phyloP scores from a whole-genome alignment of 169 alveolate genomes.

The Toxoplasma gondii region DNA sequence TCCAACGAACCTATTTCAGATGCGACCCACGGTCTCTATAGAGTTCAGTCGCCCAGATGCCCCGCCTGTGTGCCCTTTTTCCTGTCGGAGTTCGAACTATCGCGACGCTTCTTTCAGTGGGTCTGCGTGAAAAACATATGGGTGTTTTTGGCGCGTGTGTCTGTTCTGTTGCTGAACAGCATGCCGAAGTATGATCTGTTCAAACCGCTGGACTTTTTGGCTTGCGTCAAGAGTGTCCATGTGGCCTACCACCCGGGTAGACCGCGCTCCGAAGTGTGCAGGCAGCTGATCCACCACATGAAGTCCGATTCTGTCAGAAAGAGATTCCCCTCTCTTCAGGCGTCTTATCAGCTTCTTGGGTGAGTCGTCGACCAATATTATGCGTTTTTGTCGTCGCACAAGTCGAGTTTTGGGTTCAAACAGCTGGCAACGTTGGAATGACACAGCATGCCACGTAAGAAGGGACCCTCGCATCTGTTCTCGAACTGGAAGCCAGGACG shows the following conservation, averaged over 20 bases:
- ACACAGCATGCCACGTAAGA: too few relatives aligned
- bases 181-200: conserved; percentile 60
- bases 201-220: conserved; percentile 48
- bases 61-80: too few relatives aligned
- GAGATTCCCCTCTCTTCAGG: conserved; percentile 44
- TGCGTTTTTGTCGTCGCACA: neutral
- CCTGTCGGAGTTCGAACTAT: too few relatives aligned
- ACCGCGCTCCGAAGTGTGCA: conserved; percentile 51
- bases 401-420: neutral
- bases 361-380: neutral
- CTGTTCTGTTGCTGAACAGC: neutral
- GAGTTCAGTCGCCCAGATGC: too few relatives aligned
- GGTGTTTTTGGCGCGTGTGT: neutral
- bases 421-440: neutral
- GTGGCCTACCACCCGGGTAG: conserved; percentile 67
- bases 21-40: too few relatives aligned
- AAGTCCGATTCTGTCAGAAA: conserved; percentile 7
- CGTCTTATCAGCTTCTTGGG: conserved; percentile 63
- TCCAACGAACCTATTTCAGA: too few relatives aligned
- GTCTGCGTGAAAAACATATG: too few relatives aligned
- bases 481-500: too few relatives aligned
- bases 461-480: too few relatives aligned
- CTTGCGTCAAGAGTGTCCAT: conserved; percentile 54
- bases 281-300: conserved; percentile 52
- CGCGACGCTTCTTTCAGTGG: too few relatives aligned